Base-by-base conservation (phyloP, 2,329 filamentous ascomycete species). In the Chaetomiaceae sp. region DNA sequence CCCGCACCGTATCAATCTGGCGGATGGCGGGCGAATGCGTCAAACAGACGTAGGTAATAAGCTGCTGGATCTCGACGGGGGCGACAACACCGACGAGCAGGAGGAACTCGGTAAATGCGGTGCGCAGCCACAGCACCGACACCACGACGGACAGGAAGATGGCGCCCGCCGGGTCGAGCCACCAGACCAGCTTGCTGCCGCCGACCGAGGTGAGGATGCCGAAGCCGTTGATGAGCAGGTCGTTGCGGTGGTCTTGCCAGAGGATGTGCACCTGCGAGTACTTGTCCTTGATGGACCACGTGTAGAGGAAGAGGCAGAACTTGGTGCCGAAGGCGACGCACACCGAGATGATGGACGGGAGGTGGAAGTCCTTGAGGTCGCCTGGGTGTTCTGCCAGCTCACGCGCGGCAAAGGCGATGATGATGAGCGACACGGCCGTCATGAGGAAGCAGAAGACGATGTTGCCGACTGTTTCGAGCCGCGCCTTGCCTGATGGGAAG, bases 371-470 rank as follows among this genome's bases (percentile, higher is more conserved):
- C 60, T 86, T 86, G 13, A 75, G 78, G 1, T 75, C 70, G 0
- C 73, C 70, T 4, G 69, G 69, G 1, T 73, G 74, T 39, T 74
- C 69, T 1, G 72, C 75, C 2, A 97, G 75, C 51, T 95, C 85
- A 49, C 83, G 79, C 23, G 82, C 76, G 1, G 91, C 90, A 66
- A 96, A 89, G 19, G 92, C 89, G 61, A 99, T 93, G 50, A 99
- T 82, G 63, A 97, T 89, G 58, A 95, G 76, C 0, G 90, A 96
- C 7, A 97, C 92, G 9, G 89, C 76, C 17, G 85, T 90, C 93
- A 99, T 97, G 61, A 99, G 76, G 69, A 95, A 95, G 70, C 90
- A 96, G 70, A 99, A 99, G 53, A 86, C 83, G 58, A 97, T 96
- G 64, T 97, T 99, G 46, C 93, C 93, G 0, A 91, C 88, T 0